These are phyloP conservation scores for Carex cristatella DNA, from an alignment of 176 grass and related monocot genomes.

Conservation along the genomic window DNA sequence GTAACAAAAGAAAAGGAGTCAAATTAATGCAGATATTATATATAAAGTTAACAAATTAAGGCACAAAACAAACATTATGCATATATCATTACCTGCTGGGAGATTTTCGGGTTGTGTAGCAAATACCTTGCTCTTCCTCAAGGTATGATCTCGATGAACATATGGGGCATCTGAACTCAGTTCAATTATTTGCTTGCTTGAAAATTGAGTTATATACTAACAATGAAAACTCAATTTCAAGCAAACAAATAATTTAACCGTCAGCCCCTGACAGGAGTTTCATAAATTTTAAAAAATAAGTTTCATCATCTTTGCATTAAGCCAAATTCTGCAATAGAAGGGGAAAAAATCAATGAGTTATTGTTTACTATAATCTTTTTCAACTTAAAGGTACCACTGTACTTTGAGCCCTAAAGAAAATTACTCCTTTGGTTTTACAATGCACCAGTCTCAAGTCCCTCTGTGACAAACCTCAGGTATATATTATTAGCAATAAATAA, in stretches of 20 bases:
- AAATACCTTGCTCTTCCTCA: constrained; percentile 59
- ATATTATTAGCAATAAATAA: not conserved
- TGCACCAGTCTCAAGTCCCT: not conserved
- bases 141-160: constrained; percentile 69
- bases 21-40: not conserved
- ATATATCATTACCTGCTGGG: constrained; percentile 50
- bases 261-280: no score
- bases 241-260: no score
- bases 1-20: not conserved
- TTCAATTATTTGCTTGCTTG: no score
- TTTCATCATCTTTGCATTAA: constrained; percentile 58
- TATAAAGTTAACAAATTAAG: not conserved
- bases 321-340: constrained; percentile 49
- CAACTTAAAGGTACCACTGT: not conserved
- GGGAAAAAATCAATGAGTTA: not conserved
- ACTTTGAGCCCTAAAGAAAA: not conserved
- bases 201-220: no score
- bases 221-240: no score
- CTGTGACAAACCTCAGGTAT: not conserved
- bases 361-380: not conserved
- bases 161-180: constrained; percentile 26
- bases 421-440: not conserved
- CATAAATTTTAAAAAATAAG: no score
- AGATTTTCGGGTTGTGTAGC: constrained; percentile 88
- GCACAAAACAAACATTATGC: not conserved